A percentile compares a stretch with the other conserved stretches of the same genome.
Conservation (phyloP, 345 rosid species). For the Adansonia digitata region DNA sequence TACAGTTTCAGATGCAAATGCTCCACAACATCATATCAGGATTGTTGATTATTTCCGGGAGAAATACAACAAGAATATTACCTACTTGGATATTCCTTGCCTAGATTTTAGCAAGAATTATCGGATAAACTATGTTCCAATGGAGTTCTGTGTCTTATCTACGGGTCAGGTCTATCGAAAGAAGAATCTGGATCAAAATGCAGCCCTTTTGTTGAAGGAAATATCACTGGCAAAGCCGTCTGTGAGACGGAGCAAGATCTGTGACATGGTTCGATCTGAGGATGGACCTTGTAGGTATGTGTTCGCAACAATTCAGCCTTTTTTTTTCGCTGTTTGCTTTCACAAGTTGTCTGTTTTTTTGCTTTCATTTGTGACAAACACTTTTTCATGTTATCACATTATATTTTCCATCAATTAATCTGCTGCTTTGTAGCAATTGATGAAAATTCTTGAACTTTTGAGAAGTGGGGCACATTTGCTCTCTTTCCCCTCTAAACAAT, state of each 20-base stretch:
- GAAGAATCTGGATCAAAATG: constrained; percentile 41
- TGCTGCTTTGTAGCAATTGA: background rate
- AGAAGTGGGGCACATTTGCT: background rate
- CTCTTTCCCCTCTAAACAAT: background rate
- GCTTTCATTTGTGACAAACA: background rate
- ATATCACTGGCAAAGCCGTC: constrained; percentile 49
- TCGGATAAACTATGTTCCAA: constrained; percentile 53
- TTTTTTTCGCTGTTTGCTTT: no score
- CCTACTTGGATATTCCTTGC: constrained; percentile 52
- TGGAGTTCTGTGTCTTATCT: constrained; percentile 70
- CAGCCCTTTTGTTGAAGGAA: constrained; percentile 34
- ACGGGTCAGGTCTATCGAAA: constrained; percentile 86
- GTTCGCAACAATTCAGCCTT: no score
- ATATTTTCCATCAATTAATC: background rate
- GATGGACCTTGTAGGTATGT: constrained; percentile 82
- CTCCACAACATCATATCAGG: constrained; percentile 18
- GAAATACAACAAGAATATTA: constrained; percentile 46
- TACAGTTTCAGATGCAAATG: constrained; percentile 39
- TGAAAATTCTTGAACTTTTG: background rate
- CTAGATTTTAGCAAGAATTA: constrained; percentile 59
- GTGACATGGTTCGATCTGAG: constrained; percentile 34
- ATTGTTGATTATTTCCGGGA: constrained; percentile 59
- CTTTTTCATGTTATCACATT: no score
- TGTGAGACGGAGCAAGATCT: constrained; percentile 39
- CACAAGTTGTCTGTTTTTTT: background rate